phyloP scores from a whole-genome alignment of 2,329 filamentous ascomycete species.

The Neonectria punicea region DNA sequence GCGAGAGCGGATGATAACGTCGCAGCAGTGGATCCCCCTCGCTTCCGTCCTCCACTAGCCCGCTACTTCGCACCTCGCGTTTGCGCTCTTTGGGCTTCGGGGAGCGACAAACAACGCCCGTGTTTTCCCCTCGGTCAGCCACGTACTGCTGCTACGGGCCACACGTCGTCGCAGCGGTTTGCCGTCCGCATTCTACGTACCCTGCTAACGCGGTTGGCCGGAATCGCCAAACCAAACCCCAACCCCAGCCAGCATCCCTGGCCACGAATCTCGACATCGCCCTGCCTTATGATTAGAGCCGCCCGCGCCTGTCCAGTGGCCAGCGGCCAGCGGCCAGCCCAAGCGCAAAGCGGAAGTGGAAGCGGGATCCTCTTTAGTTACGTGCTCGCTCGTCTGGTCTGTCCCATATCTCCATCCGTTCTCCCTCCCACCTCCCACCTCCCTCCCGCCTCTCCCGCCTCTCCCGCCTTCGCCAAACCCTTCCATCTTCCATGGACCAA shows the following conservation, averaged over 20 bases:
- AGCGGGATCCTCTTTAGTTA: slow-evolving; percentile 26
- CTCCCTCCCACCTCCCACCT: slow-evolving; percentile 31
- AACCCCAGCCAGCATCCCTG: slow-evolving; percentile 37
- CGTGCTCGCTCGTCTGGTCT: too few relatives aligned
- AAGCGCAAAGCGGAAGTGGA: background rate
- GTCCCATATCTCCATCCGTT: slow-evolving; percentile 13
- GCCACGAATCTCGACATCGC: slow-evolving; percentile 44
- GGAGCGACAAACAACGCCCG: too few relatives aligned
- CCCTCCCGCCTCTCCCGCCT: background rate
- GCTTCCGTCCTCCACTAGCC: slow-evolving; percentile 29
- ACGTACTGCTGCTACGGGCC: too few relatives aligned
- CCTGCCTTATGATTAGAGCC: slow-evolving; percentile 46
- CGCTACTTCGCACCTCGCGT: slow-evolving; percentile 13
- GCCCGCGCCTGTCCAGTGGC: slow-evolving; percentile 31
- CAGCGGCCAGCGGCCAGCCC: background rate
- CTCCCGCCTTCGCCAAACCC: slow-evolving; percentile 30
- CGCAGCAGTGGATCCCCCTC: slow-evolving; percentile 34
- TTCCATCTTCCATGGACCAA: slow-evolving; percentile 46
- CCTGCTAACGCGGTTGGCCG: slow-evolving; percentile 36
- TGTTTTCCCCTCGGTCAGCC: too few relatives aligned
- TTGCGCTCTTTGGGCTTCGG: background rate
- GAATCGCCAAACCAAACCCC: slow-evolving; percentile 32
- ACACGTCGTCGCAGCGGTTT: too few relatives aligned
- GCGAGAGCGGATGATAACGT: slow-evolving; percentile 42
- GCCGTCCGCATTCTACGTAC: slow-evolving; percentile 21